Evolutionary conservation across 2,329 filamentous ascomycete species (phyloP).

Genomic region (Botrytis deweyae): DNA sequence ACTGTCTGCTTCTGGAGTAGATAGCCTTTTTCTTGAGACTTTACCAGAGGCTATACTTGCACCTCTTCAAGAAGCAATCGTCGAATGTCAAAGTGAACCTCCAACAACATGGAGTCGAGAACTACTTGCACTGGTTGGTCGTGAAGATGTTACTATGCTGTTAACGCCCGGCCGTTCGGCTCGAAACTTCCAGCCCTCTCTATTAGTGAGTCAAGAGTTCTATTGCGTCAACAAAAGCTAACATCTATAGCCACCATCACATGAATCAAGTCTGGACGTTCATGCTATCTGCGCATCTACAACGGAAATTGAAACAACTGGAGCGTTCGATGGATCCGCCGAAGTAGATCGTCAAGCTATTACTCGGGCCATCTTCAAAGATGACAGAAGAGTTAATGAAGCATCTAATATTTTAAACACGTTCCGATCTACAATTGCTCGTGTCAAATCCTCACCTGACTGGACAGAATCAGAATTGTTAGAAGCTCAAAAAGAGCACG

Average conservation of each 20-base stretch:
- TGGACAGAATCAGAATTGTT: conserved; percentile 86
- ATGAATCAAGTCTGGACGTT: conserved; percentile 70
- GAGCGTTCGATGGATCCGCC: conserved; percentile 72
- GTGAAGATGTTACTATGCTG: conserved; percentile 75
- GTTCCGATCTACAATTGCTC: conserved; percentile 73
- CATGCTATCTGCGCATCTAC: conserved; percentile 69
- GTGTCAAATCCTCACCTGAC: conserved; percentile 69
- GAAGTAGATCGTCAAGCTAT: conserved; percentile 82
- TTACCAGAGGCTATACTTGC: conserved; percentile 81
- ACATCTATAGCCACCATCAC: conserved; percentile 53
- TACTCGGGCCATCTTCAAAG: conserved; percentile 83
- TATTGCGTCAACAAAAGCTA: conserved; percentile 22
- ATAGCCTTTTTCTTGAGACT: conserved; percentile 68
- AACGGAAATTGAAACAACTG: conserved; percentile 56
- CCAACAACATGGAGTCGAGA: conserved; percentile 72
- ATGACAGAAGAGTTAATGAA: conserved; percentile 87
- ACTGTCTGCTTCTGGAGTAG: conserved; percentile 70
- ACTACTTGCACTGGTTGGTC: conserved; percentile 72
- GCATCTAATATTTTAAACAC: conserved; percentile 84
- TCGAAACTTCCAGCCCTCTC: conserved; percentile 30
- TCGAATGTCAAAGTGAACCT: conserved; percentile 79
- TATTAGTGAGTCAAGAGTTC: conserved; percentile 30
- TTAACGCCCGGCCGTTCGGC: conserved; percentile 49
- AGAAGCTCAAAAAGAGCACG: conserved; percentile 88
- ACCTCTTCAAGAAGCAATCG: conserved; percentile 79